Evolutionary conservation across 345 rosid species (phyloP), one percentile per base, ranked within the genome.

Genomic region (Mercurialis annua): DNA sequence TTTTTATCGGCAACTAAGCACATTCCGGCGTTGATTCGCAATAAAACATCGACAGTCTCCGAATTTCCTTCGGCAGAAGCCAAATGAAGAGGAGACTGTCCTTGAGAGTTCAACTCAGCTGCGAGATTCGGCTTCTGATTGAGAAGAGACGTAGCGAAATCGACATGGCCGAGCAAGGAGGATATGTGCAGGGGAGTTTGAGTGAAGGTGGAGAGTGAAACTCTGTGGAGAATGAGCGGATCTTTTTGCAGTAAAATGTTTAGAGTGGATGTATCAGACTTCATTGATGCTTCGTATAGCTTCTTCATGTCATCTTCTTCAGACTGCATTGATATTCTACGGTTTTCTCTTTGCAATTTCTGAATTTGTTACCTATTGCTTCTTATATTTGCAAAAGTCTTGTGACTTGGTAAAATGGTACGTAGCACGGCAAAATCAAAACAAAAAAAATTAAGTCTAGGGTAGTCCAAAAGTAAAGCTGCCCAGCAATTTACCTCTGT

Each of bases 401-500:
- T n/a, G n/a, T n/a, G n/a, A n/a, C n/a, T n/a, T n/a, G n/a, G n/a
- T n/a, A n/a, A n/a, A n/a, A n/a, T n/a, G n/a, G n/a, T n/a, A n/a
- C n/a, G n/a, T n/a, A n/a, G n/a, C n/a, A n/a, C n/a, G n/a, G n/a
- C n/a, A n/a, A n/a, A n/a, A n/a, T n/a, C n/a, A n/a, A n/a, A n/a
- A n/a, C n/a, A n/a, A n/a, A n/a, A n/a, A n/a, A n/a, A n/a, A n/a
- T n/a, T n/a, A n/a, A n/a, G 77, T 50, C 66, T 80, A 54, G 38
- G 96, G 82, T 63, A 86, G 64, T 58, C 92, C 90, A 38, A 86
- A n/a, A n/a, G n/a, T n/a, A n/a, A n/a, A n/a, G n/a, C n/a, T n/a
- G n/a, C n/a, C n/a, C n/a, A n/a, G n/a, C n/a, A n/a, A n/a, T n/a
- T n/a, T n/a, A n/a, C n/a, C n/a, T n/a, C n/a, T n/a, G n/a, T n/a